Evolutionary conservation across 257 asterid genomes (phyloP), one percentile per base, ranked within the genome.

Genomic region (Jasminum sambac): DNA sequence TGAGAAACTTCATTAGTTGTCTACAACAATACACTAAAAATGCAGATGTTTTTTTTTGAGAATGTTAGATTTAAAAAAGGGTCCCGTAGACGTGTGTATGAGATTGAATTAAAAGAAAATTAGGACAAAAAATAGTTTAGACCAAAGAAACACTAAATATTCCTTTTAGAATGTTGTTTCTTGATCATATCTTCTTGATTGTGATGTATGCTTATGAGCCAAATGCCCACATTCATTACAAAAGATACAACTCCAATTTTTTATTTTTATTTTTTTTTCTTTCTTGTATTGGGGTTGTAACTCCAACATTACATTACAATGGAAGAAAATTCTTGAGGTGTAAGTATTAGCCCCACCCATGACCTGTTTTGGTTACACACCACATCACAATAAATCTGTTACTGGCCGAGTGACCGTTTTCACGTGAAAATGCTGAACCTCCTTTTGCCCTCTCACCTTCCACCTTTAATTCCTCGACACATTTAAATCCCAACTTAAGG

Each of bases 381-480:
- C 70, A 75, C 13, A 40, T 69, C 60, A 41, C 59, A 76, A 64
- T 73, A 66, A 76, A 75, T 63, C 34, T 75, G 75, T 44, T 58
- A 76, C 76, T 79, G 74, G 76, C 61, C 66, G 57, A 30, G 36
- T 30, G 1, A 40, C 61, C 66, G 57, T 80, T 82, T 76, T 85
- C 90, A 85, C 90, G 90, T 85, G 90, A 82, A 78, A 44, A 38
- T 64, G 72, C 74, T 75, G 84, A 80, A 72, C 52, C 63, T 46
- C 82, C 59, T 55, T 77, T 77, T 71, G 80, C 75, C 80, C 77
- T 81, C 71, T 77, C 68, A 77, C 75, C 80, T 79, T 79, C 74
- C 78, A 58, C 82, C 80, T 62, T 71, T 68, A 71, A 72, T 64
- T 57, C 72, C 39, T 41, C 43, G 42, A 66, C 40, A 25, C 73